phyloP scores from a whole-genome alignment of 1,284 basidiomycete species.

The Exobasidium rhododendri region DNA sequence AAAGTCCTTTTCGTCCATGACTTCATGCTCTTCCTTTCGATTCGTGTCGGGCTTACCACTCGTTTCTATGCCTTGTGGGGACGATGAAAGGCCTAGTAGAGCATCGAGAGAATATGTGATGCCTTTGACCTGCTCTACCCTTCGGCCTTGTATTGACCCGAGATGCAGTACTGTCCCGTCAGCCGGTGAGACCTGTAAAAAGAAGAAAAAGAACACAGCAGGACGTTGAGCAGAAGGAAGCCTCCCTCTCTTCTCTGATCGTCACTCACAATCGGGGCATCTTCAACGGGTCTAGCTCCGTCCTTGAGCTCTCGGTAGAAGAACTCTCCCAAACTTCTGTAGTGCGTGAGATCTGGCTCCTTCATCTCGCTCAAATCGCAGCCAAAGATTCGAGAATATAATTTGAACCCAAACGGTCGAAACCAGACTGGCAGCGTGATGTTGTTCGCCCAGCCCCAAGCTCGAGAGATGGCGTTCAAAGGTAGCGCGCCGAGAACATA shows the following conservation, averaged over 20 bases:
- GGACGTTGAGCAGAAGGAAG: not conserved
- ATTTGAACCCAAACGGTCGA: slow-evolving; percentile 77
- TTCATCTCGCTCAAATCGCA: slow-evolving; percentile 93
- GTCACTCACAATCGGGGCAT: slow-evolving; percentile 68
- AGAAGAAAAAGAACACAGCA: not conserved
- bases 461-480: slow-evolving; percentile 82
- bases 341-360: slow-evolving; percentile 70
- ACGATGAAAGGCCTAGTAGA: slow-evolving; percentile 60
- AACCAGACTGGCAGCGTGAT: slow-evolving; percentile 81
- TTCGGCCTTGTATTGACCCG: slow-evolving; percentile 74
- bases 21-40: slow-evolving; percentile 56
- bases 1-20: slow-evolving; percentile 80
- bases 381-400: slow-evolving; percentile 84
- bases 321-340: slow-evolving; percentile 83
- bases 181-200: slow-evolving; percentile 75
- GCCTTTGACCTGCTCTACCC: slow-evolving; percentile 95
- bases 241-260: not conserved
- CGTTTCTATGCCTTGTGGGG: slow-evolving; percentile 33
- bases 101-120: slow-evolving; percentile 92
- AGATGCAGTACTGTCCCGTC: slow-evolving; percentile 91
- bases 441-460: slow-evolving; percentile 95
- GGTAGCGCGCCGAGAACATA: slow-evolving; percentile 93
- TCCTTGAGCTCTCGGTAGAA: slow-evolving; percentile 86
- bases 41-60: slow-evolving; percentile 16
- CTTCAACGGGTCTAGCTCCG: slow-evolving; percentile 75